Evolutionary conservation across 306 rosid genomes (phyloP).

Genomic region (Casuarina equisetifolia): DNA sequence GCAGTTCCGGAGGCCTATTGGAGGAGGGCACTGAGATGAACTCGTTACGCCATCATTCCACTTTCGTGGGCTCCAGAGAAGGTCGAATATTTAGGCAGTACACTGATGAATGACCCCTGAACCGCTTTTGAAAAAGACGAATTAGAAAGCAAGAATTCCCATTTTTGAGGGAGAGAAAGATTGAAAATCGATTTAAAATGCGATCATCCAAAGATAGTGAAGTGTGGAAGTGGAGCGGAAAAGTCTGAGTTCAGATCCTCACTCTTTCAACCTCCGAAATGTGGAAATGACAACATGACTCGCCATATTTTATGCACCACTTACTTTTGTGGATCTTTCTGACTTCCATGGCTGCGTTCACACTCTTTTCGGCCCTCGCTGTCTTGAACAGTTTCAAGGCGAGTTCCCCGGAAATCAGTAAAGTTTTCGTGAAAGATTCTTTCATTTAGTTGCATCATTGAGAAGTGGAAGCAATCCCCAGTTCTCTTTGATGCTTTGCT

Average conservation of each 20-base stretch:
- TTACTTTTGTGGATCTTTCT: constrained; percentile 13
- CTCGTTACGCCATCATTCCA: not conserved
- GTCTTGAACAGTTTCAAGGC: not conserved
- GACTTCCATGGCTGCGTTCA: constrained; percentile 17
- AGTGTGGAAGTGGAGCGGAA: not conserved
- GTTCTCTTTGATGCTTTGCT: too few relatives aligned
- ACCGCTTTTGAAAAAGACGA: too few relatives aligned
- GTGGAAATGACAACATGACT: not conserved
- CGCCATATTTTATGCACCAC: constrained; percentile 17
- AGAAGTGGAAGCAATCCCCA: too few relatives aligned
- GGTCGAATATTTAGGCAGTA: not conserved
- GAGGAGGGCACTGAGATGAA: not conserved
- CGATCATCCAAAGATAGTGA: not conserved
- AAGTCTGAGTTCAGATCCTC: not conserved
- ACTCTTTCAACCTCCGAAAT: not conserved
- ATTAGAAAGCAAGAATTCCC: too few relatives aligned
- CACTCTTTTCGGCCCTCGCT: constrained; percentile 20
- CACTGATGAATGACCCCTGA: too few relatives aligned
- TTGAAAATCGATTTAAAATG: not conserved
- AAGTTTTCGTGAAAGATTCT: too few relatives aligned
- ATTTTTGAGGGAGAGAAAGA: too few relatives aligned
- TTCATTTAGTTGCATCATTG: too few relatives aligned
- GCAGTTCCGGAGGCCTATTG: not conserved
- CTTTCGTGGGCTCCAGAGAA: not conserved
- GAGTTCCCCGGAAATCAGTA: too few relatives aligned